phyloP scores from a whole-genome alignment of 148 eudicot genomes.

The Salicornia ramosissima region DNA sequence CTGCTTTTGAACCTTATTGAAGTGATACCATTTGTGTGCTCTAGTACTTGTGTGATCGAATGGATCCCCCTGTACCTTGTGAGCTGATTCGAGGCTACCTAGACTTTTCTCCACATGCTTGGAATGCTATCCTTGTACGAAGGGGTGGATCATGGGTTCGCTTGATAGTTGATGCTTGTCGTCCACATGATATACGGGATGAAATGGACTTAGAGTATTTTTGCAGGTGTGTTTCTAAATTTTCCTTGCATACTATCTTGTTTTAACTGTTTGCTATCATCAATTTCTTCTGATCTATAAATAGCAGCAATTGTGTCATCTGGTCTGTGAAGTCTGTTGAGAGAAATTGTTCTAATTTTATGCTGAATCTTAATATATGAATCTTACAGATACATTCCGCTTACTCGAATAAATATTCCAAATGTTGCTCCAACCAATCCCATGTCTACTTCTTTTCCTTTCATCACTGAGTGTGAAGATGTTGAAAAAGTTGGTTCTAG shows the following conservation, averaged over 20 bases:
- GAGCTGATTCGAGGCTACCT: constrained; percentile 93
- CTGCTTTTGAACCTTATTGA: not conserved
- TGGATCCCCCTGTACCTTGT: constrained; percentile 95
- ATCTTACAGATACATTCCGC: constrained; percentile 72
- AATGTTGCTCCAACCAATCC: constrained; percentile 25
- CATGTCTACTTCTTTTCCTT: constrained; percentile 51
- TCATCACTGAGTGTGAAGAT: constrained; percentile 62
- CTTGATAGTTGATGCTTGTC: constrained; percentile 93
- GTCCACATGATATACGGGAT: constrained; percentile 80
- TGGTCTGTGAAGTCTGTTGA: not conserved
- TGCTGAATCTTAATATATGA: constrained; percentile 20
- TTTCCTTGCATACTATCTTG: not conserved
- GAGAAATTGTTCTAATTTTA: not conserved
- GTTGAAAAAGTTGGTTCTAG: constrained; percentile 53
- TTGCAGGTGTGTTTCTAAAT: constrained; percentile 59
- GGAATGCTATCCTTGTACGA: constrained; percentile 69
- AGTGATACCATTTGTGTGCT: constrained; percentile 22
- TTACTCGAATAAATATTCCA: constrained; percentile 49
- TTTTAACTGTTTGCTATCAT: constrained; percentile 2
- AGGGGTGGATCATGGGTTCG: constrained; percentile 76
- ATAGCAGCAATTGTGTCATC: not conserved
- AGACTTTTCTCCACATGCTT: constrained; percentile 90
- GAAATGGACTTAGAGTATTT: constrained; percentile 84
- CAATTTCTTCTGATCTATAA: not conserved
- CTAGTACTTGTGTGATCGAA: constrained; percentile 89